A percentile compares a stretch with the other conserved stretches of the same genome.
These are phyloP conservation scores for Hansenula sp. DNA, from an alignment of 1,139 yeast species.

Conservation along the genomic window DNA sequence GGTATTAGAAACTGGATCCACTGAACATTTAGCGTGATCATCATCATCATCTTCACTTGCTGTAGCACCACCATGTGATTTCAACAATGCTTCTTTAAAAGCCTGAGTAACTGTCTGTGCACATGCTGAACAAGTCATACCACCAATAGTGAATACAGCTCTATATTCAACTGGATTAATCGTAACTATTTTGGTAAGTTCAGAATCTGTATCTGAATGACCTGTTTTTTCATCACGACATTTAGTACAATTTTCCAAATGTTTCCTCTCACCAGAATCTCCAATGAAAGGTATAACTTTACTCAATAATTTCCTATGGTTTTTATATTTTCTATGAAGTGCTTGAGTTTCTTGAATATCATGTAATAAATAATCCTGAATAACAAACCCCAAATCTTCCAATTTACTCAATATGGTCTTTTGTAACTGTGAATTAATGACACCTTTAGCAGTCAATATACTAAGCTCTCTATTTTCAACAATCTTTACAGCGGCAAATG, in stretches of 20 bases:
- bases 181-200: slow-evolving; percentile 13
- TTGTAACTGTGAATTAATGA: slow-evolving; percentile 6
- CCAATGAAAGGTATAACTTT: background rate
- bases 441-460: slow-evolving; percentile 4
- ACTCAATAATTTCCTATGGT: background rate
- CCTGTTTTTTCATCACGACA: slow-evolving; percentile 25
- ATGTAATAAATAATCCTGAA: slow-evolving; percentile 11
- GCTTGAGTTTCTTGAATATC: slow-evolving; percentile 7
- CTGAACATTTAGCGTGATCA: slow-evolving; percentile 23
- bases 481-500: slow-evolving; percentile 10
- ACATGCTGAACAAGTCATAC: slow-evolving; percentile 68
- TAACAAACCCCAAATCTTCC: slow-evolving; percentile 15
- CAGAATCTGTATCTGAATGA: slow-evolving; percentile 8
- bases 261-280: slow-evolving; percentile 22
- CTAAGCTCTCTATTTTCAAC: slow-evolving; percentile 12
- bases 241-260: slow-evolving; percentile 30
- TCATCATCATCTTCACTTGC: slow-evolving; percentile 1
- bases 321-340: background rate
- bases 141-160: slow-evolving; percentile 54
- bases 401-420: slow-evolving; percentile 8
- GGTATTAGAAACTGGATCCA: slow-evolving; percentile 39
- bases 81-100: slow-evolving; percentile 31
- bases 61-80: slow-evolving; percentile 2
- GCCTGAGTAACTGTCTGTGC: slow-evolving; percentile 41
- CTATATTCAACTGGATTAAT: slow-evolving; percentile 28